phyloP scores from a whole-genome alignment of 2,329 filamentous ascomycete species.

The Pseudogymnoascus sp. region DNA sequence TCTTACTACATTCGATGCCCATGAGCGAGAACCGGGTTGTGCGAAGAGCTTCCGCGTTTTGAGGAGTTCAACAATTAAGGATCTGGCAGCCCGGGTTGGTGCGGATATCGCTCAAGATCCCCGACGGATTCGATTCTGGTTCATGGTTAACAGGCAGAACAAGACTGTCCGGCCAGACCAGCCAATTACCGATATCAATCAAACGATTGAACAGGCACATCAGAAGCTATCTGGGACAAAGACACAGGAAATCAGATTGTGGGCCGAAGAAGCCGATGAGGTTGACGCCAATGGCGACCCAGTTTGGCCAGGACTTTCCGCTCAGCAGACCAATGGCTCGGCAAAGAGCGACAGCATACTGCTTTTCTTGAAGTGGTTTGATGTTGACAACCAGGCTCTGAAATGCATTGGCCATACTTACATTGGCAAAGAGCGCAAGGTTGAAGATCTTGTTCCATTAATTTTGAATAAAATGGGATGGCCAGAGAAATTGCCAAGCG shows the following conservation, averaged over 20 bases:
- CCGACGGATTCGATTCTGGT: constrained; percentile 74
- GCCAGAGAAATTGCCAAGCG: constrained; percentile 62
- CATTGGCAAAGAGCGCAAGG: constrained; percentile 78
- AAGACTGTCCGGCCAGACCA: constrained; percentile 90
- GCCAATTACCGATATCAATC: constrained; percentile 68
- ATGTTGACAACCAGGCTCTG: constrained; percentile 67
- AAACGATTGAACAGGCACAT: constrained; percentile 70
- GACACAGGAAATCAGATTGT: constrained; percentile 65
- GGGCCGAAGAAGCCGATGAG: constrained; percentile 72
- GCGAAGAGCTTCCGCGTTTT: constrained; percentile 68
- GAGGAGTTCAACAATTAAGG: constrained; percentile 65
- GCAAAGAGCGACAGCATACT: constrained; percentile 62
- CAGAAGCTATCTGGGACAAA: constrained; percentile 60
- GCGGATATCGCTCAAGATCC: constrained; percentile 61
- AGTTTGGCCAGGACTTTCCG: constrained; percentile 61
- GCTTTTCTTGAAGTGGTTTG: constrained; percentile 89
- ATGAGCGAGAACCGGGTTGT: constrained; percentile 53
- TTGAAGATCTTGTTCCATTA: constrained; percentile 70
- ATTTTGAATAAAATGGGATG: constrained; percentile 83
- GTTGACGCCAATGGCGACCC: constrained; percentile 60
- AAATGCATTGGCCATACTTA: constrained; percentile 77
- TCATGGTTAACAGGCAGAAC: constrained; percentile 98
- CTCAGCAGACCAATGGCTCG: constrained; percentile 48
- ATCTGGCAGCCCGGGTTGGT: constrained; percentile 66
- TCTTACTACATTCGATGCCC: constrained; percentile 61